Evolutionary conservation across 305 asterid species (phyloP), one percentile per base, ranked within the genome.

Genomic region (Solanum chacoense): DNA sequence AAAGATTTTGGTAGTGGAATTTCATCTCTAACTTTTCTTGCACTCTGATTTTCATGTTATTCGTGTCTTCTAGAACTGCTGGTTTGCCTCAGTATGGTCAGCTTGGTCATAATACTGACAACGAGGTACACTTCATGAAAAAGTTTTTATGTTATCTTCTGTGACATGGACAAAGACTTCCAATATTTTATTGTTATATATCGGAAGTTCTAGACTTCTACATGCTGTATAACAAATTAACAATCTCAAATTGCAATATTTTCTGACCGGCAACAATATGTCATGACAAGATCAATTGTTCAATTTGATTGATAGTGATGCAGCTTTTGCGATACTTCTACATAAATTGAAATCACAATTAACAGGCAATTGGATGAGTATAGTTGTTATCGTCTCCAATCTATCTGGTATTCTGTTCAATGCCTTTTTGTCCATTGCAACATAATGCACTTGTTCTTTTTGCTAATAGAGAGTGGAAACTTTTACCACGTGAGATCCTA

Each of bases 51-150:
- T 88, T 81, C 75, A 18, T 50, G 86, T 13, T 87, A 65, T 88
- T 88, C 77, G 73, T 40, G 71, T 88, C 84, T 92, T 89, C 86
- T 76, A 96, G 99, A 89, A 96, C 98, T 91, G 99, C 96, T 92
- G 99, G 99, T 91, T 97, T 94, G 89, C 99, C 99, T 73, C 99
- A 96, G 89, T 97, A 94, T 89, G 99, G 99, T 89, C 99, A 97
- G 92, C 98, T 97, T 89, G 99, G 99, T 76, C 99, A 97, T 92
- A 98, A 96, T 75, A 91, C 99, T 14, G 95, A 95, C 93, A 97
- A 96, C 84, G 99, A 97, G 98, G 99, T 97, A 93, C 50, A 90
- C 22, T 76, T 69, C 38, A 42, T 63, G 88, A 42, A 40, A 6
- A 35, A 22, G 9, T 38, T 87, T 72, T 87, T 59, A 74, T 36